Evolutionary conservation across 495 filamentous ascomycete species (phyloP), one percentile per base, ranked within the genome.

Genomic region (Annulohypoxylon moriforme): DNA sequence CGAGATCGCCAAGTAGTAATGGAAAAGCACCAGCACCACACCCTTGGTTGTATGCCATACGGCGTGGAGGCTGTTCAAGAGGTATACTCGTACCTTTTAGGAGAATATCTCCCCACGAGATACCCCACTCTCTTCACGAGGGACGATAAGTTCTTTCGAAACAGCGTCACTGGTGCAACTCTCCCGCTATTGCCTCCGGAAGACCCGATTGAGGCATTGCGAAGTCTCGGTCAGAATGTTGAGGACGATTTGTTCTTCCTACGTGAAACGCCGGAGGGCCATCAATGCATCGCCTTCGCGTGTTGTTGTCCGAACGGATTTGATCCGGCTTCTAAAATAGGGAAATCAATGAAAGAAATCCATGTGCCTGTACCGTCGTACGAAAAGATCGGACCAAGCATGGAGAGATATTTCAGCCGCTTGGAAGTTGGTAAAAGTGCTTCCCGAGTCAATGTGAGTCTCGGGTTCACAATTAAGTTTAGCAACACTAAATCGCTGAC

Each of bases 231-330:
- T 56, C 79, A 82, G 42, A 86, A 85, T 57, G 81, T 94, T 24
- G 92, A 95, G 64, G 88, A 91, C 52, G 94, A 97, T 60, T 87
- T 95, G 77, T 86, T 95, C 27, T 80, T 97, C 56, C 84, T 96
- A 2, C 80, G 90, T 8, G 91, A 91, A 0, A 80, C 82, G 1
- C 65, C 75, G 1, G 79, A 83, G 16, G 82, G 85, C 9, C 94
- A 94, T 74, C 80, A 82, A 24, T 85, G 92, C 14, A 80, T 89
- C 68, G 92, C 88, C 2, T 95, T 91, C 73, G 80, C 88, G 14
- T 88, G 87, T 55, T 93, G 90, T 76, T 94, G 89, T 68, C 92
- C 94, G 0, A 83, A 87, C 11, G 93, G 93, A 1, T 94, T 95
- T 74, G 83, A 90, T 40, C 87, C 90, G 0, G 75, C 82, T 11